Base-by-base conservation (phyloP, 176 grass and related monocot genomes). In the Rhynchospora tenuis region DNA sequence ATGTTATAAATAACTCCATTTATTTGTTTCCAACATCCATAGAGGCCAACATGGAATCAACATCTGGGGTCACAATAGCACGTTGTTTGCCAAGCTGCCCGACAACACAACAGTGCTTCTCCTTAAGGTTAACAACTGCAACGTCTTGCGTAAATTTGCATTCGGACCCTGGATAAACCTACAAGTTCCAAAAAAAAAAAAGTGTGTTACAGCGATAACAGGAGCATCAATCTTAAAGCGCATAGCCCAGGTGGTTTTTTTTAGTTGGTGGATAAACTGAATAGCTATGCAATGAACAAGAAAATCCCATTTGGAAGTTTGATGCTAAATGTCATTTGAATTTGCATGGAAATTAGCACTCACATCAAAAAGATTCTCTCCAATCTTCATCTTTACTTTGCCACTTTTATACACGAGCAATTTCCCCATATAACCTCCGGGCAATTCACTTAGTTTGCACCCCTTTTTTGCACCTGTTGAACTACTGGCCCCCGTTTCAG, bases 301-400 rank as follows among this genome's bases (percentile, higher is more conserved):
- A 61, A 29, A 75, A 73, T 2, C 23, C 4, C 1, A 73, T 48
- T 72, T 73, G 9, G 20, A 73, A 55, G 4, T 23, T 44, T 54
- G 22, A 85, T 86, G 10, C 58, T 86, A 45, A 45, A 12, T 61
- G 22, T 17, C 58, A 26, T 43, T 52, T 75, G 4, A 1, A 16
- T 45, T 45, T 71, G 42, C 42, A n/a, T 2, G 16, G 62, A 31
- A 70, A 70, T n/a, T 45, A 45, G 78, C 83, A 90, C 95, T 94
- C 60, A 95, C 96, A 88, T 99, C 84, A 83, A 91, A 95, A 17
- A 93, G 54, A 23, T 59, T 24, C 62, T 93, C 89, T 56, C 91
- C 86, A 0, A 95, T 73, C 80, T 92, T 93, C 96, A 95, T 95
- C 88, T 95, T 99, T 46, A 99, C 88, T 92, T 93, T 92, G 13